Evolutionary conservation across 169 alveolate species (phyloP), one percentile per base, ranked within the genome.

Genomic region (Plasmodium ovale): DNA sequence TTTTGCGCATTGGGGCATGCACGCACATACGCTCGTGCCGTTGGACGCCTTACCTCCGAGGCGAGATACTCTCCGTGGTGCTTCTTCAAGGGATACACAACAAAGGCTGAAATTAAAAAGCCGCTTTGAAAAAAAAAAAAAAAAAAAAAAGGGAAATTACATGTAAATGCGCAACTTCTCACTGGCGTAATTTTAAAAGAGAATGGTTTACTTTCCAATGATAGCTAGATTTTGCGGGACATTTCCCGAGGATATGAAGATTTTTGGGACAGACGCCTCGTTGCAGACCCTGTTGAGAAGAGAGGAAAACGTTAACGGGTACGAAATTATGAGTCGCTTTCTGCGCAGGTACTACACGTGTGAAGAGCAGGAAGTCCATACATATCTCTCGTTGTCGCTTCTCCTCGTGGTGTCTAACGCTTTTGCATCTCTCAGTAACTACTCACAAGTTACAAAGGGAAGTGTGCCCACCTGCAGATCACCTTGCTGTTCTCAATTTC

Each of bases 21-120:
- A 42, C 12, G 12, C 12, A 10, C 19, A 49, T 21, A 25, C 27
- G 27, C 44, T 21, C n/a, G n/a, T n/a, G 58, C 19, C 14, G 7
- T 33, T 44, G 12, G 19, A 29, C 65, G 23, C 53, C 53, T 82
- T 37, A 82, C 90, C 47, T 82, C 90, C 10, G 90, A 56, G 31
- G 90, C 90, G 27, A 82, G 71, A 29, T 82, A 16, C 33, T 82
- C 90, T 6, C 90, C 90, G 33, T 64, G 44, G n/a, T 82, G 23
- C 56, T 82, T 82, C 60, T 82, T 82, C 70, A 82, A 70, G 5
- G 90, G 84, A 58, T 82, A 82, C 16, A 82, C 59, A 12, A 82
- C 90, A 69, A 82, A 82, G 23, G 90, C 90, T 1, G 90, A 65
- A 39, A 82, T 64, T 68, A 82, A 70, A 54, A 82, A 82, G n/a